phyloP scores from a whole-genome alignment of 768 basidiomycete species.

The Lentinula guzmanii region DNA sequence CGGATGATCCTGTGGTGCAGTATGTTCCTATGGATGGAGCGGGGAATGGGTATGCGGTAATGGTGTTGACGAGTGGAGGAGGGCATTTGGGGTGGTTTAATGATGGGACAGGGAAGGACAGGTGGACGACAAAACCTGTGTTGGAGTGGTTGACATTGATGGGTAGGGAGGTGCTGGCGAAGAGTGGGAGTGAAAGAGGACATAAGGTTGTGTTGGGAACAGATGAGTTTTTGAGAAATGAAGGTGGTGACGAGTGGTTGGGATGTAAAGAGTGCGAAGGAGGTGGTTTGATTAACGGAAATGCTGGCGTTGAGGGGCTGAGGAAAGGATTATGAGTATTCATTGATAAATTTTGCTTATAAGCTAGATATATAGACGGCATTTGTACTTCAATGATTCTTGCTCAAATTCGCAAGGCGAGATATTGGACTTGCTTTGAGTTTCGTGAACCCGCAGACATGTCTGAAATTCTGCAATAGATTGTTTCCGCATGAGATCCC shows the following conservation, averaged over 20 bases:
- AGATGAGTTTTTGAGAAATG: slow-evolving; percentile 2
- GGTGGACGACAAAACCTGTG: slow-evolving; percentile 44
- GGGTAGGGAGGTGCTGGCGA: slow-evolving; percentile 2
- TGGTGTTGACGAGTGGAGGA: slow-evolving; percentile 57
- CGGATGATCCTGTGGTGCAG: slow-evolving; percentile 72
- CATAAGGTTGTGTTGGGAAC: background rate
- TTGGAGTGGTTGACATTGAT: slow-evolving; percentile 25
- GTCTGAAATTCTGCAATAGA: no score
- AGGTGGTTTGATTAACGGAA: slow-evolving; percentile 5
- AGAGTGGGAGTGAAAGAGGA: slow-evolving; percentile 3
- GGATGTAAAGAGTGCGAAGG: slow-evolving; percentile 3
- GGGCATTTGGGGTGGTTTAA: slow-evolving; percentile 88
- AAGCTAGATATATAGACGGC: no score
- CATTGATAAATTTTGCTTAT: no score
- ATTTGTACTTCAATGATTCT: no score
- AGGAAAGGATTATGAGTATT: background rate
- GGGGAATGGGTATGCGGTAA: slow-evolving; percentile 48
- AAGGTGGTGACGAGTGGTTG: background rate
- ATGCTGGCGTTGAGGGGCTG: slow-evolving; percentile 4
- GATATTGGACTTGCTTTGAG: no score
- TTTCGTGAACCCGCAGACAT: no score
- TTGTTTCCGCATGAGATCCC: no score
- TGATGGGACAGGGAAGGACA: slow-evolving; percentile 25
- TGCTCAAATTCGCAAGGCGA: no score
- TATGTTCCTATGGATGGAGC: slow-evolving; percentile 53